Evolutionary conservation across 2,329 filamentous ascomycete genomes (phyloP), one percentile per base, ranked within the genome.

Genomic region (Neurospora sp.): DNA sequence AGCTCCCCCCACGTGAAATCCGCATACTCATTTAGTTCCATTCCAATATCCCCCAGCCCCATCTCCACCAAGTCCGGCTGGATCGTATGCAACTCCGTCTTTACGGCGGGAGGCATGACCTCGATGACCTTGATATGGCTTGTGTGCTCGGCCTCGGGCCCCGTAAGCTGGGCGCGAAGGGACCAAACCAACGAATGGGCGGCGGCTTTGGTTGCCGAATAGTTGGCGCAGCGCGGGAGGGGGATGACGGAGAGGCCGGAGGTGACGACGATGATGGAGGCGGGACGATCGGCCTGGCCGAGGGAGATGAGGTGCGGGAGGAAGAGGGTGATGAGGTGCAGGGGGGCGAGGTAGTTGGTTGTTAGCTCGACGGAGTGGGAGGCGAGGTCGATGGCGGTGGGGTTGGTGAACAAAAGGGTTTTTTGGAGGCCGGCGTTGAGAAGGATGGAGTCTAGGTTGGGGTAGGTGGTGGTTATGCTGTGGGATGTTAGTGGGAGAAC

Each of bases 361-460:
- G 66, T 71, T 10, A 75, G 66, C 62, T 76, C 76, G 15, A 77
- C 74, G 10, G 81, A 71, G 33, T 83, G 69, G 7, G 76, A 74
- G 0, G 76, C 74, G 0, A 86, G 77, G 71, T 73, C 69, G 43
- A 81, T 76, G 17, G 71, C 67, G 3, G 67, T 43, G 3, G 85
- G 84, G 19, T 80, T 76, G 6, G 81, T 78, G 74, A 88, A 84
- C 76, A 86, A 78, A 58, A 85, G 77, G 0, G 75, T 75, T 38
- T 80, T 79, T 75, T 90, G 86, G 39, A 86, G 80, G 9, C 86
- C 87, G 0, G 87, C 84, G 75, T 89, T 89, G 68, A 89, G 78
- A 69, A 90, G 77, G 36, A 90, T 75, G 73, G 82, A 83, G 77
- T 89, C 86, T 38, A 89, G 82, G 38, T 82, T 78, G 0, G 86